These are phyloP conservation scores for Dictyophora rubrovolvata DNA, from an alignment of 768 basidiomycete species.

Conservation along the genomic window DNA sequence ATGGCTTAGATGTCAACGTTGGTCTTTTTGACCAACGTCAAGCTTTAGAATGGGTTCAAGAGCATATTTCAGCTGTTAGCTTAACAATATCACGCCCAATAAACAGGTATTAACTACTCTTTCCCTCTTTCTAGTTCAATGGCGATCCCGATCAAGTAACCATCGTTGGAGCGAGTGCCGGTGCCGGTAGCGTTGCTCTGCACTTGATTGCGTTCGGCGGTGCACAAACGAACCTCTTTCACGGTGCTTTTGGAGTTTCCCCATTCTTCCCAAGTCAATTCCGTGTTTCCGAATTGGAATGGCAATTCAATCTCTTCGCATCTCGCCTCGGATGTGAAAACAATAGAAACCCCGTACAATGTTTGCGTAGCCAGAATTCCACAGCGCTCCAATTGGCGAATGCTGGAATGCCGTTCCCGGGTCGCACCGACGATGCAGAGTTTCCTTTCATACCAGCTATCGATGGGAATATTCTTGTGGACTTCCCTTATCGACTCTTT, in stretches of 20 bases:
- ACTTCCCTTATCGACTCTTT: constrained; percentile 4
- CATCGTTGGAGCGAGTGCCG: constrained; percentile 11
- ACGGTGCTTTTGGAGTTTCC: constrained; percentile 8
- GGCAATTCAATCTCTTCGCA: constrained; percentile 9
- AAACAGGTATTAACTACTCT: neutral
- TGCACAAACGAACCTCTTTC: constrained; percentile 8
- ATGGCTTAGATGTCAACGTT: constrained; percentile 26
- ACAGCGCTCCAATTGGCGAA: constrained; percentile 28
- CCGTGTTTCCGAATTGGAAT: constrained; percentile 7
- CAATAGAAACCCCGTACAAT: constrained; percentile 39
- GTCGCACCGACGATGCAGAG: constrained; percentile 18
- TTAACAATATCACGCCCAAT: neutral
- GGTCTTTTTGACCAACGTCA: constrained; percentile 33
- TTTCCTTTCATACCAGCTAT: constrained; percentile 26
- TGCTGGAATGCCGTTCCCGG: constrained; percentile 21
- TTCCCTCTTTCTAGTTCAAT: constrained; percentile 3
- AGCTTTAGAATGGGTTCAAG: constrained; percentile 30
- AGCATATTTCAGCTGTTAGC: constrained; percentile 20
- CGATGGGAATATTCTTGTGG: constrained; percentile 16
- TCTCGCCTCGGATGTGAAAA: constrained; percentile 45
- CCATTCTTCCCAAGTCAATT: constrained; percentile 9
- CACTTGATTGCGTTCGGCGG: constrained; percentile 11
- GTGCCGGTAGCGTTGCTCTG: constrained; percentile 11
- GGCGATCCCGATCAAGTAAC: constrained; percentile 13
- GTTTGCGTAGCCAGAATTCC: constrained; percentile 21